Evolutionary conservation across 495 filamentous ascomycete species (phyloP), one percentile per base, ranked within the genome.

Genomic region (Entonaema liquescens): DNA sequence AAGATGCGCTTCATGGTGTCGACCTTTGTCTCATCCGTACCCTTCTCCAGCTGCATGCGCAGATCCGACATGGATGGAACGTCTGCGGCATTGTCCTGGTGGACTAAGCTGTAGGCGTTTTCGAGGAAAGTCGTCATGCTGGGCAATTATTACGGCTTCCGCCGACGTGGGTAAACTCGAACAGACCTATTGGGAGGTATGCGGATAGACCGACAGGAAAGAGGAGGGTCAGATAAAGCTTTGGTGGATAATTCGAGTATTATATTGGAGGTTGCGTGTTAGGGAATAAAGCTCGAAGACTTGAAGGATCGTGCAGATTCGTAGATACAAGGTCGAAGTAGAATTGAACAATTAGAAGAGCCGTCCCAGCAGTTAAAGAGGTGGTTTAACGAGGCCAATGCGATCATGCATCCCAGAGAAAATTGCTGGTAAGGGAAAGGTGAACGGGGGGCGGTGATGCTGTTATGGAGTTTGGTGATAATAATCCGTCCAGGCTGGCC

Each of bases 1-100:
- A 98, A 86, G 81, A 99, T 92, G 83, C 90, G 90, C 87, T 95
- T 95, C 96, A 99, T 98, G 15, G 96, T 98, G 72, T 98, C 96
- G 80, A 96, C 84, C 85, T 99, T 99, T 74, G 89, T 89, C 79
- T 99, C 96, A 82, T 99, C 96, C 68, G 85, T 97, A 68, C 96
- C 96, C 84, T 98, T 98, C 80, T 99, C 96, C 72, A 99, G 85
- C 84, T 97, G 93, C 70, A 90, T 91, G 79, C 92, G 93, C 79
- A 99, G 83, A 82, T 98, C 95, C 77, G 93, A 92, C 78, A 93
- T 81, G 21, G 92, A 90, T 31, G 96, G 95, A 68, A 94, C 90
- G 82, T 98, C 96, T 50, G 93, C 90, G 59, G 93, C 85, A 83
- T 97, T 98, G 87, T 98, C 96, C 86, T 93, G 85, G 79, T 96